Base-by-base conservation (phyloP, 257 asterid genomes). In the Capsicum pubescens region DNA sequence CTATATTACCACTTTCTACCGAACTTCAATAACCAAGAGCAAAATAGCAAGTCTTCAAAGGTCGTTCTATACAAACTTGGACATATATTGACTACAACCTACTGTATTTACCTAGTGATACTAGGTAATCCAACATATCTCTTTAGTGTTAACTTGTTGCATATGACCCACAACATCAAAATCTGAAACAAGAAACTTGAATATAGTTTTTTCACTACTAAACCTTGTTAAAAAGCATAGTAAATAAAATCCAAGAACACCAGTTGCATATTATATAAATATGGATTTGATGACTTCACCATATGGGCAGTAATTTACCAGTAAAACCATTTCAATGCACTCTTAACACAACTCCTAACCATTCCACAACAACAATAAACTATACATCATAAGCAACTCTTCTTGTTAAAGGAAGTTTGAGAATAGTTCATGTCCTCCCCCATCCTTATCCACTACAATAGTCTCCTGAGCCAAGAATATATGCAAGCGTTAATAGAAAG, bases 341-440 rank as follows among this genome's bases (percentile, higher is more conserved):
- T 35, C 39, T 61, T 58, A 58, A 58, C 35, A 19, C 2, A 70
- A 74, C 67, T 50, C 50, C 58, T 21, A 44, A 44, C 72, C 59
- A 48, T 39, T 39, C 13, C 46, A 13, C 61, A 59, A 83, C 56
- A 84, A 58, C 74, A 26, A 59, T 10, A 26, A 74, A 39, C 50
- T 46, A 54, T 69, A 42, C 48, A 56, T 59, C 63, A 50, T 32
- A 64, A 67, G 63, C 55, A 56, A 81, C 70, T 44, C 87, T 84
- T 71, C 85, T 88, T 36, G 68, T 79, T 59, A 70, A 60, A 68
- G 15, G 13, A 59, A 80, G 46, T 26, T 66, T 54, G 70, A 52
- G 35, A 54, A 36, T 4, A 42, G 82, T 84, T 89, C 84, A 89
- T 35, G 86, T 68, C 60, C 89, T 19, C 82, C 91, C 50, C 85